Base-by-base conservation (phyloP, 23 red algal species). In the Chondrus crispus region DNA sequence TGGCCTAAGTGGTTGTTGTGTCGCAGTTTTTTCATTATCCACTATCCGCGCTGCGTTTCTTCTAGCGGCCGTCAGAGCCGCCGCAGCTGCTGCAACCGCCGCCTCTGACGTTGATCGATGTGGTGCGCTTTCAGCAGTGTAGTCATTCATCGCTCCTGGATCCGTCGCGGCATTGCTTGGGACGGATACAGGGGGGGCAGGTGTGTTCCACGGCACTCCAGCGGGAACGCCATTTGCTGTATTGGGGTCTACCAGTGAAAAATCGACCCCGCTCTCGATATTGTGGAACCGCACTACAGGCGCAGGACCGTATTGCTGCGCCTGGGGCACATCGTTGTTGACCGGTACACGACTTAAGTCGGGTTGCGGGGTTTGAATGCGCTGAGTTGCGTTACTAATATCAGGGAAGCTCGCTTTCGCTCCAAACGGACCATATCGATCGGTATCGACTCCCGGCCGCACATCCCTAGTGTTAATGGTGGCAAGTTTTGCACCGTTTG, bases 401-500 rank as follows among this genome's bases (percentile, higher is more conserved):
- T 14, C 52, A 16, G 14, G 52, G 26, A 86, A 86, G 4, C 58
- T 50, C 5, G 82, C 82, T 37, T 68, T 46, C 12, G 18, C n/a
- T 22, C 89, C 89, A 18, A 75, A 69, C 12, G 89, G 89, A 20
- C 92, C 96, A 72, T 98, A 98, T 43, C 80, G 85, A 69, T 98
- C 96, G 1, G 96, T 93, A 70, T 98, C 74, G 10, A 85, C 81
- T 22, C 96, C 96, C n/a, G 93, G 92, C 43, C 96, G 93, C 52
- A 98, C 74, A 74, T 98, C 93, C 22, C 96, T 82, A 13, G 93
- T 91, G 47, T 88, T 82, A 40, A 48, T 79, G 13, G 85, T 91
- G 5, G 97, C 97, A 10, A 99, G 87, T 42, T 95, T 93, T 12
- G 93, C 97, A 33, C 95, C 94, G 39, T 87, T 35, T 37, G 51